A percentile compares a stretch with the other conserved stretches of the same genome.
phyloP scores from a whole-genome alignment of 1,284 basidiomycete genomes.

The Irpex rosettiformis region DNA sequence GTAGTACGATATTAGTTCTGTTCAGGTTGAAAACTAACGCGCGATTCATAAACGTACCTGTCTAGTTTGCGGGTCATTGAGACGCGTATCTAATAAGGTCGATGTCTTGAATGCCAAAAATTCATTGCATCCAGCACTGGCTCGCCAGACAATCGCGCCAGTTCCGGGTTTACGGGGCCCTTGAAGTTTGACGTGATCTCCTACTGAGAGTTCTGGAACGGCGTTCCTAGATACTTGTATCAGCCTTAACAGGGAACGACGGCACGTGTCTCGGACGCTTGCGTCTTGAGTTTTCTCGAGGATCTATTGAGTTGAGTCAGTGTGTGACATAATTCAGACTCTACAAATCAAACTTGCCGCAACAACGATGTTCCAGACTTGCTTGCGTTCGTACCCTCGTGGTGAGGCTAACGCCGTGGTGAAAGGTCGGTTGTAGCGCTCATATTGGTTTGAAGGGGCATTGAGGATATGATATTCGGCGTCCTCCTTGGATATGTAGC shows the following conservation, averaged over 20 bases:
- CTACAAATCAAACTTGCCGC: neutral
- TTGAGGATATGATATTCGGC: neutral
- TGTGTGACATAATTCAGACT: neutral
- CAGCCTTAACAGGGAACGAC: neutral
- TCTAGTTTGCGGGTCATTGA: neutral
- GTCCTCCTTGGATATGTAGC: neutral
- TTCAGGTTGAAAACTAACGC: no score
- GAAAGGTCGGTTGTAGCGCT: neutral
- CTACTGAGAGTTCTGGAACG: neutral
- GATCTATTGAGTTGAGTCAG: neutral
- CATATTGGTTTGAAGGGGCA: neutral
- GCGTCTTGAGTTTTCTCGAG: neutral
- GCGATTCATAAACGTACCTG: neutral
- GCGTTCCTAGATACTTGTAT: neutral
- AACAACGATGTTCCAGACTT: neutral
- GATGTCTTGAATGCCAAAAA: neutral
- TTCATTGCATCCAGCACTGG: neutral
- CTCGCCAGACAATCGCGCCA: neutral
- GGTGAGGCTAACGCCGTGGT: neutral
- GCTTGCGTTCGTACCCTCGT: neutral
- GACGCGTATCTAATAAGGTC: neutral
- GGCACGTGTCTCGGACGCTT: neutral
- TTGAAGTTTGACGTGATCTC: neutral
- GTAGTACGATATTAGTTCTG: no score
- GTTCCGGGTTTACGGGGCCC: neutral